These are phyloP conservation scores for Epichloe typhina DNA, from an alignment of 2,329 filamentous ascomycete genomes.

Conservation along the genomic window DNA sequence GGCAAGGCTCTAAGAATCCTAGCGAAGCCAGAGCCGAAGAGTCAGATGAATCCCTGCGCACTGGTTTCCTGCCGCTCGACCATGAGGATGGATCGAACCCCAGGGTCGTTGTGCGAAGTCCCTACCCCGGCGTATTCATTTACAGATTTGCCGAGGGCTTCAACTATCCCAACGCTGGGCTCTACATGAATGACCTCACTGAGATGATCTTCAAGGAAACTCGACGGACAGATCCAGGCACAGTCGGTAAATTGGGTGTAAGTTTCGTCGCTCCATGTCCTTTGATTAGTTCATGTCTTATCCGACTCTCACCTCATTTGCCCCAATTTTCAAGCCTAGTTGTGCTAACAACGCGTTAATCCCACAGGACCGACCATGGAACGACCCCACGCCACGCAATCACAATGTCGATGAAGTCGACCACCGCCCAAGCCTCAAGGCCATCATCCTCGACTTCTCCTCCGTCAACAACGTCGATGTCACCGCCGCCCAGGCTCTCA, in stretches of 20 bases:
- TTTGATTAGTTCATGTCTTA: no score
- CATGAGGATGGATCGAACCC: conserved; percentile 39
- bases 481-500: conserved; percentile 38
- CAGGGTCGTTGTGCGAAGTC: conserved; percentile 28
- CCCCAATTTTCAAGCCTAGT: background rate
- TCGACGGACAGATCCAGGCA: conserved; percentile 28
- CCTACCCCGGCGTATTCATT: conserved; percentile 40
- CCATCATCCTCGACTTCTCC: conserved; percentile 43
- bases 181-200: conserved; percentile 36
- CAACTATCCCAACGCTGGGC: conserved; percentile 41
- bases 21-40: conserved; percentile 26
- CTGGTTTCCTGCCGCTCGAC: conserved; percentile 34
- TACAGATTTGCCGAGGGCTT: conserved; percentile 43
- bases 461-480: conserved; percentile 43
- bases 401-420: conserved; percentile 18
- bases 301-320: background rate
- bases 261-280: conserved; percentile 10
- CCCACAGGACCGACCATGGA: conserved; percentile 40
- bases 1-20: background rate
- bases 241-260: conserved; percentile 33
- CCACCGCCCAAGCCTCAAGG: conserved; percentile 35
- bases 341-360: conserved; percentile 5
- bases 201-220: conserved; percentile 32
- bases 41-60: conserved; percentile 28
- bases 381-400: conserved; percentile 33